Base-by-base conservation (phyloP, 768 basidiomycete species). In the Podaxis sp. region DNA sequence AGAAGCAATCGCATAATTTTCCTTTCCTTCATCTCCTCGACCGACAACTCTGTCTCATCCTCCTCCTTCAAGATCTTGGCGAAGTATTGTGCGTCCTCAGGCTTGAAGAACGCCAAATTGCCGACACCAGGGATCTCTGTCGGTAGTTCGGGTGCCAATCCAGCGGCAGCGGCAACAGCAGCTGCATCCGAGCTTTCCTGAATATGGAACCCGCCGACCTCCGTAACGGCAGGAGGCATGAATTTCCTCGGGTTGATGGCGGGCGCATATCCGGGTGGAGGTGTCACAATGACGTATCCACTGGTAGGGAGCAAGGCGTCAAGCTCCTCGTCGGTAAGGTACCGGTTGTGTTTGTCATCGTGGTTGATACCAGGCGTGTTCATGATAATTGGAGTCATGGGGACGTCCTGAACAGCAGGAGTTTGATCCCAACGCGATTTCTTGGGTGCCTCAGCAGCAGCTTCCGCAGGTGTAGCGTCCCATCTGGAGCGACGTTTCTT, bases 61-160 rank as follows among this genome's bases (percentile, higher is more conserved):
- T 96, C 96, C 77, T 97, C 93, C 72, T 92, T 94, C 60, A 94
- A 74, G 64, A 98, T 95, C 75, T 98, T 97, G 57, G 95, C 90
- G 67, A 99, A 99, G 76, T 99, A 99, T 73, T 96, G 90, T 1
- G 96, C 95, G 68, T 99, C 97, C 77, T 99, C 97, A 0, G 93
- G 84, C 76, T 99, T 99, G 85, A 99, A 95, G 80, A 99, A 99
- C 4, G 96, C 94, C 51, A 99, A 84, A 67, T 89, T 94, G 36
- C 97, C 97, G 49, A 99, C 96, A 33, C 97, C 97, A 28, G 96
- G 95, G 66, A 99, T 99, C 73, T 99, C 96, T 2, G 96, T 98
- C 7, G 96, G 96, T 6, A 96, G 76, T 69, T 99, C 96, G 5
- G 92, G 91, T 22, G 91, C 92, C 53, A 96, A 88, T 52, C 96